Base-by-base conservation (phyloP, 306 rosid genomes). In the Trifolium fragiferum region DNA sequence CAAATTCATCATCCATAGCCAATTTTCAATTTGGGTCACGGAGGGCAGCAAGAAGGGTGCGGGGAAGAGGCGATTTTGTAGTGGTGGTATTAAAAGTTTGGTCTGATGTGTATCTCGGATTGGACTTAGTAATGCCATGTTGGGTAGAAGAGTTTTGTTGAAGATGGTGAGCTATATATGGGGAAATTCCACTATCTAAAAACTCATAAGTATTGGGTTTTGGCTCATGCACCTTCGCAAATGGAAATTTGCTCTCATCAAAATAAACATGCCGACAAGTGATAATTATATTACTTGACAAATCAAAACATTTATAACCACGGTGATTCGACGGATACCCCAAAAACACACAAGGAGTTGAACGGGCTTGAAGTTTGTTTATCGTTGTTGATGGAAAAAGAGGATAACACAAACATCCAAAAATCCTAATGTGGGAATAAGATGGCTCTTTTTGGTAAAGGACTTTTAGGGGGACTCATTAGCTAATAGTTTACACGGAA, bases 151-250 rank as follows among this genome's bases (percentile, higher is more conserved):
- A 0, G 5, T 25, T 35, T 3, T 46, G 3, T 57, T 23, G 35
- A 57, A 23, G 35, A 57, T 57, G 14, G 16, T 57, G 35, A 35
- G 23, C 0, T 7, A 8, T 57, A 35, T 57, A 57, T 10, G 37
- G 35, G 19, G 35, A 10, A 5, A 25, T 4, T 23, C 63, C 63
- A 23, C 35, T 57, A 21, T 57, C 63, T 57, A 21, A 57, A 57
- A 57, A 57, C 4, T 57, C 63, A 57, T 21, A 21, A 57, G 14
- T 1, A 57, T 5, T 57, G 16, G 63, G 35, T 57, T 23, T 3
- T 57, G 35, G 63, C 23, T 23, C 37, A 57, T 57, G 63, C 63
- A 57, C 37, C 37, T 5, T 57, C 11, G 63, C 63, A 23, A 57
- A 57, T 1, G 33, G 33, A 12, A 21, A 57, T 18, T 7, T 19